Percentiles rank a stretch among this genome's conserved stretches.
Evolutionary conservation across 345 rosid species (phyloP).

Genomic region (Acer saccharum): DNA sequence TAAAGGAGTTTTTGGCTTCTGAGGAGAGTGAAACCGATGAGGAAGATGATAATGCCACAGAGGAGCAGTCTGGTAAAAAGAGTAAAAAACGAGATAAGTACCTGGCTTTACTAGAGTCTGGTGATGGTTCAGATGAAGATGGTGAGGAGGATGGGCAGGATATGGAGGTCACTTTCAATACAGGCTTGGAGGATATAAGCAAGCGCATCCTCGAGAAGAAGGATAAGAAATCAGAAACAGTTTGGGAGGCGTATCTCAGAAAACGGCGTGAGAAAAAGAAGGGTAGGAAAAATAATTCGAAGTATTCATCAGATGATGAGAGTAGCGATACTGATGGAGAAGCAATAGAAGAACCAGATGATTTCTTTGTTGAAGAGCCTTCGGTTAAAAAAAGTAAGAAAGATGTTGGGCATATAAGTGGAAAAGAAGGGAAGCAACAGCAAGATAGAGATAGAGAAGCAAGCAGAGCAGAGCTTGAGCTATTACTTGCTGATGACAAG

Average conservation of each 20-base stretch:
- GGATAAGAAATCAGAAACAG: slow-evolving; percentile 70
- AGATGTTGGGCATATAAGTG: slow-evolving; percentile 30
- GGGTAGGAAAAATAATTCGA: slow-evolving; percentile 56
- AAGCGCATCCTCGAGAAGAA: slow-evolving; percentile 73
- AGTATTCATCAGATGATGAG: slow-evolving; percentile 60
- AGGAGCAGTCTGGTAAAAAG: slow-evolving; percentile 45
- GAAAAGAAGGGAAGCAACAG: slow-evolving; percentile 26
- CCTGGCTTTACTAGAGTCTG: slow-evolving; percentile 63
- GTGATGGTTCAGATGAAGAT: slow-evolving; percentile 64
- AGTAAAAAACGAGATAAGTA: slow-evolving; percentile 55
- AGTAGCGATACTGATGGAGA: slow-evolving; percentile 41
- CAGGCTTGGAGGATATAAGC: slow-evolving; percentile 89
- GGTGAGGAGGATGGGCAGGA: slow-evolving; percentile 61
- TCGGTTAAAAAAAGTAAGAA: slow-evolving; percentile 45
- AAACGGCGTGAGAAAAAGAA: slow-evolving; percentile 72
- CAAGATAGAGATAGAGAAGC: slow-evolving; percentile 47
- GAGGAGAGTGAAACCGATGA: slow-evolving; percentile 72
- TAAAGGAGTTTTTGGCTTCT: slow-evolving; percentile 87
- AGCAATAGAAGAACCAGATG: slow-evolving; percentile 49
- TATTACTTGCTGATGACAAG: slow-evolving; percentile 77
- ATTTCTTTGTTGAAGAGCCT: slow-evolving; percentile 75
- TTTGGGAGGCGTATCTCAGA: slow-evolving; percentile 71
- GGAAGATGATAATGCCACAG: slow-evolving; percentile 38
- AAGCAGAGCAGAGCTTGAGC: slow-evolving; percentile 81
- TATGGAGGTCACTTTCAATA: slow-evolving; percentile 92